phyloP scores from a whole-genome alignment of 176 grass and related monocot genomes.

The Poa annua region DNA sequence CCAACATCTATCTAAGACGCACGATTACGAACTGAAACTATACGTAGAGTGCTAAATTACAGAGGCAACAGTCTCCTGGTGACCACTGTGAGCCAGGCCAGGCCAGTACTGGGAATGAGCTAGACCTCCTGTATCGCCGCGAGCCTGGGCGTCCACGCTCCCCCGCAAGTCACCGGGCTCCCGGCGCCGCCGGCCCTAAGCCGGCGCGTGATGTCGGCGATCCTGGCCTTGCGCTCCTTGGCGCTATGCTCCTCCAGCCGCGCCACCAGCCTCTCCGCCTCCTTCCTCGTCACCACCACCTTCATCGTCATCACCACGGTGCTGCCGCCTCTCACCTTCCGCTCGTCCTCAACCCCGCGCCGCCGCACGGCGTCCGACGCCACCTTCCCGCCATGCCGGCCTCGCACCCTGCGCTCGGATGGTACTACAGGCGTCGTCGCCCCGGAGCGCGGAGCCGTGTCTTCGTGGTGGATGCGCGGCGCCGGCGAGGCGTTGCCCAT shows the following conservation, averaged over 20 bases:
- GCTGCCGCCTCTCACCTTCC: background rate
- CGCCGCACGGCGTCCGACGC: background rate
- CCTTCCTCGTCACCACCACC: slow-evolving; percentile 58
- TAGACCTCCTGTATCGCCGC: slow-evolving; percentile 47
- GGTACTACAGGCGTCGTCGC: background rate
- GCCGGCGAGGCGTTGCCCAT: slow-evolving; percentile 48
- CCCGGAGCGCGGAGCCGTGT: background rate
- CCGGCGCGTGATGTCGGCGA: slow-evolving; percentile 30
- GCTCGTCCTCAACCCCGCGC: background rate
- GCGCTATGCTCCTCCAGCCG: slow-evolving; percentile 35
- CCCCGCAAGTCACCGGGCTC: slow-evolving; percentile 23
- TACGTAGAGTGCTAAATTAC: background rate
- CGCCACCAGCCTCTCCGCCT: slow-evolving; percentile 57
- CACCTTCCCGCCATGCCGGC: slow-evolving; percentile 7
- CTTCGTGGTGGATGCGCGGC: slow-evolving; percentile 21
- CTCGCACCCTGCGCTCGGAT: background rate
- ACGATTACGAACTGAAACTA: background rate
- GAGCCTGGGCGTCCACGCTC: slow-evolving; percentile 31
- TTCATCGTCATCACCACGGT: slow-evolving; percentile 41
- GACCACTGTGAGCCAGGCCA: slow-evolving; percentile 3
- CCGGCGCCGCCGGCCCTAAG: background rate
- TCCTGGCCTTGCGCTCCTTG: slow-evolving; percentile 39
- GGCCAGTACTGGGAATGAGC: background rate
- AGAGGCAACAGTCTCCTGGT: background rate
- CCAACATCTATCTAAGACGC: background rate